These are phyloP conservation scores for Trametes cingulata DNA, from an alignment of 768 basidiomycete genomes.

Conservation along the genomic window DNA sequence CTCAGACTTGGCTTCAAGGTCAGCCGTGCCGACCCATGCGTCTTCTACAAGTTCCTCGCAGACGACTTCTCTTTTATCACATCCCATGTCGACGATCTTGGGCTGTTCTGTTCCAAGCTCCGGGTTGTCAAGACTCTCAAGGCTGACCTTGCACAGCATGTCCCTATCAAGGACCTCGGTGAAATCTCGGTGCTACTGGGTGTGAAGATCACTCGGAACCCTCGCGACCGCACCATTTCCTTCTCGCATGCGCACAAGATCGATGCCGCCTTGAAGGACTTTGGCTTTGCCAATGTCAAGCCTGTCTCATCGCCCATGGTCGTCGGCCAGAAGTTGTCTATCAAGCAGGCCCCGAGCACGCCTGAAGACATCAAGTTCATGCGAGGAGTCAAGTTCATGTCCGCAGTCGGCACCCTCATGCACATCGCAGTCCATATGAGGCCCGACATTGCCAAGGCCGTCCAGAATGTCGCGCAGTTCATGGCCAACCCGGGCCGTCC, in stretches of 20 bases:
- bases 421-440: conserved; percentile 36
- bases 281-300: conserved; percentile 28
- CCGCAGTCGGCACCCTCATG: conserved; percentile 37
- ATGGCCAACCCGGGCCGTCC: conserved; percentile 31
- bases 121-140: conserved; percentile 18
- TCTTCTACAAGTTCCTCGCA: conserved; percentile 19
- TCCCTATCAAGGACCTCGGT: conserved; percentile 15
- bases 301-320: conserved; percentile 35
- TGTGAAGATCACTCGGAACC: conserved; percentile 23
- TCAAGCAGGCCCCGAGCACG: neutral
- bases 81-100: conserved; percentile 39
- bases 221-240: conserved; percentile 13
- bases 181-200: conserved; percentile 20
- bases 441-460: conserved; percentile 43
- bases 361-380: conserved; percentile 5
- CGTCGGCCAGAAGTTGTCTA: conserved; percentile 24
- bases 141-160: conserved; percentile 23
- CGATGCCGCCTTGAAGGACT: conserved; percentile 28
- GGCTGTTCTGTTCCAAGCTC: conserved; percentile 26
- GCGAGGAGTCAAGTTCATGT: conserved; percentile 25
- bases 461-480: conserved; percentile 37
- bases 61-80: conserved; percentile 20
- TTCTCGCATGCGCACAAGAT: conserved; percentile 34
- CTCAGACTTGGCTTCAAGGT: conserved; percentile 1
- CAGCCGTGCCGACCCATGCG: conserved; percentile 20